Evolutionary conservation across 305 asterid genomes (phyloP).

Genomic region (Fraxinus greggii): DNA sequence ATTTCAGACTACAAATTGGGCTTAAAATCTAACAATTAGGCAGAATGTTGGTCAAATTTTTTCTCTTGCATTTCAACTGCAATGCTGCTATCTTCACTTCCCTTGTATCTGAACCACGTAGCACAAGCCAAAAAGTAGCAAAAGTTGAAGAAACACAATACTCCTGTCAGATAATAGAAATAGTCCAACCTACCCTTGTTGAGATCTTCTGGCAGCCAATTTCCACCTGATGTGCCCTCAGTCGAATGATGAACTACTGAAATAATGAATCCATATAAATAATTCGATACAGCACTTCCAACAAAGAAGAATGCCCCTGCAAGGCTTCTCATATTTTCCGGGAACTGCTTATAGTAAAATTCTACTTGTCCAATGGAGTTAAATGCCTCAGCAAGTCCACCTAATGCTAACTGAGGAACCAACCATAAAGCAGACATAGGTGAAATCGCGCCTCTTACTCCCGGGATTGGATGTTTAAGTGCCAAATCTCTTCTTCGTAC

Average conservation of each 20-base stretch:
- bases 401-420: constrained; percentile 49
- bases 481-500: constrained; percentile 36
- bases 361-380: constrained; percentile 41
- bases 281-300: constrained; percentile 43
- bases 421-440: constrained; percentile 53
- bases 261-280: constrained; percentile 38
- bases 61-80: constrained; percentile 39
- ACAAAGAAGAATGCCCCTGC: constrained; percentile 48
- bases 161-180: constrained; percentile 44
- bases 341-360: constrained; percentile 54
- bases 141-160: constrained; percentile 39
- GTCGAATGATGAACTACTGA: constrained; percentile 43
- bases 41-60: constrained; percentile 35
- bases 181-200: constrained; percentile 52
- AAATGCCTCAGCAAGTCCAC: constrained; percentile 52
- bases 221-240: constrained; percentile 13
- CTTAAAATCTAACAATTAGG: constrained; percentile 25
- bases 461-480: not conserved
- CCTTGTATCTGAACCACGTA: constrained; percentile 46
- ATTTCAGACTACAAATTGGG: not conserved
- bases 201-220: constrained; percentile 65
- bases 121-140: constrained; percentile 46
- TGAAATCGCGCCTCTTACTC: constrained; percentile 27
- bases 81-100: constrained; percentile 15
- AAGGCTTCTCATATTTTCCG: constrained; percentile 58